Evolutionary conservation across 2,329 filamentous ascomycete genomes (phyloP), one percentile per base, ranked within the genome.

Genomic region (Botryotinia calthae): DNA sequence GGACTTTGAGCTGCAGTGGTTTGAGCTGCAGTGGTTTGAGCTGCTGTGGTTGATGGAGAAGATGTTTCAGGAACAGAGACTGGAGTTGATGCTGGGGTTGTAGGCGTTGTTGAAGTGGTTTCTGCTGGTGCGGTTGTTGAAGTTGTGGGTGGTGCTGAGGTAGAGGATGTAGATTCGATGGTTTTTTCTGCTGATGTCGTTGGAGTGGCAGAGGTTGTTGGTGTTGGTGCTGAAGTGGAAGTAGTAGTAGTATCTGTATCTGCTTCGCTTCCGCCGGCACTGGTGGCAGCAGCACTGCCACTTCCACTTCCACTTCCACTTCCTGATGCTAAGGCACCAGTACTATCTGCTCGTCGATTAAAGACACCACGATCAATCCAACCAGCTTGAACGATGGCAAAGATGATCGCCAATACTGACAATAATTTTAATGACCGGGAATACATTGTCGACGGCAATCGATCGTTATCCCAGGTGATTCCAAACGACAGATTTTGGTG

Each of bases 351-450:
- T 74, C 31, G 62, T 54, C 74, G 71, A 40, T 58, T 74, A 62
- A 75, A 72, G 54, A 77, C 42, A 28, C 73, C 73, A 25, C 62
- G 70, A 54, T 77, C 74, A 66, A 78, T 65, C 74, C 73, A 76
- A 20, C 40, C 71, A 10, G 78, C 78, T 62, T 79, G 77, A 28
- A 76, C 62, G 70, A 79, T 44, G 70, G 77, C 73, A 68, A 78
- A 48, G 61, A 77, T 59, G 48, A 79, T 46, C 58, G 61, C 28
- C 70, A 71, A 48, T 46, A 71, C 16, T 48, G 70, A 71, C 37
- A 66, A 46, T 28, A 71, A 58, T 42, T 12, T 71, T 22, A 71
- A 28, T 40, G 62, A 42, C 48, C 51, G 61, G 28, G 70, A 58
- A 71, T 66, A 58, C 70, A 71, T 71, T 10, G 42, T 66, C 20